Percentiles rank a stretch among this genome's conserved stretches.
phyloP scores from a whole-genome alignment of 139 green algal species.

The Coccomyxa sp. region DNA sequence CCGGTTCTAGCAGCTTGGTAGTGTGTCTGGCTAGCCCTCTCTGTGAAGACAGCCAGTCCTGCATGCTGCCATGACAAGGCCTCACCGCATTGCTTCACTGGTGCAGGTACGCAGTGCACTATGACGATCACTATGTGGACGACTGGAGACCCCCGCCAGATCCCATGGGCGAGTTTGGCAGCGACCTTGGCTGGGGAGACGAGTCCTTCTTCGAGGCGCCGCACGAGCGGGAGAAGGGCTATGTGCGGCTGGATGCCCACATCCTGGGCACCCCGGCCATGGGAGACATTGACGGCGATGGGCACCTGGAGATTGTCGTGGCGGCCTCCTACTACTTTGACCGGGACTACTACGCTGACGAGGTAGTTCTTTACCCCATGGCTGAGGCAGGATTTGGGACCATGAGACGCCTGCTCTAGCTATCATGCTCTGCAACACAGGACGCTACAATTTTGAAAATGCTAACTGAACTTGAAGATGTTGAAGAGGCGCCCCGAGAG shows the following conservation, averaged over 20 bases:
- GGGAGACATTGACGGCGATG: constrained; percentile 92
- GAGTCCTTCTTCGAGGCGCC: constrained; percentile 2
- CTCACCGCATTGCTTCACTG: background rate
- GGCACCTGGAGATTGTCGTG: constrained; percentile 86
- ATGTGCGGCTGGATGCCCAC: constrained; percentile 85
- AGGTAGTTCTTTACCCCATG: no score
- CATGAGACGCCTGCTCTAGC: no score
- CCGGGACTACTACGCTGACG: constrained; percentile 78
- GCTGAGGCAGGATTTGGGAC: no score
- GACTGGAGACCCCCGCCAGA: background rate
- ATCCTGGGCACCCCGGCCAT: constrained; percentile 84
- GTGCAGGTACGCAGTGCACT: background rate
- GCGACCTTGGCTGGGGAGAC: background rate
- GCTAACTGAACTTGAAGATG: background rate
- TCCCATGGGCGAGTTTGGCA: no score
- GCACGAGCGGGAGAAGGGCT: constrained; percentile 11
- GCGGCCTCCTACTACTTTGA: constrained; percentile 91
- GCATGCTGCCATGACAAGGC: background rate
- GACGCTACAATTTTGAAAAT: background rate
- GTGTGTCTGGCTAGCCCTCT: no score
- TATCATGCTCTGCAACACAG: no score
- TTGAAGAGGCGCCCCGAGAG: no score
- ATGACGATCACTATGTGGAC: background rate
- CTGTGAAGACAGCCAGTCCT: background rate
- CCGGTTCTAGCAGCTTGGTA: no score